Conservation (phyloP, 176 grass and related monocot species). For the Chloris gayana region DNA sequence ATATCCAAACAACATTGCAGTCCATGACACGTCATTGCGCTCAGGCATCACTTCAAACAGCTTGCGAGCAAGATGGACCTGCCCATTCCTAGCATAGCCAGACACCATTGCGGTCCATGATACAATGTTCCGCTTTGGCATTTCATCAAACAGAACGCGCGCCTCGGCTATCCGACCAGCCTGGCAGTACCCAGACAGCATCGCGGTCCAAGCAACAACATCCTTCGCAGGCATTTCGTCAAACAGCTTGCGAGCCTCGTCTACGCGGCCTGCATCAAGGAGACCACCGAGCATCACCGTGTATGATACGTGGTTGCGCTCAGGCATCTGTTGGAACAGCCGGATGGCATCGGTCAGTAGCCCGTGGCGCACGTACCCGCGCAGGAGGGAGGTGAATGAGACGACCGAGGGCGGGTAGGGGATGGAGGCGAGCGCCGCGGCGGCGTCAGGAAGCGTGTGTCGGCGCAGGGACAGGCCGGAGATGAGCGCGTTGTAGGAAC, state of each 20-base stretch:
- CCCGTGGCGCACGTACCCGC: conserved; percentile 65
- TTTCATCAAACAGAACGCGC: conserved; percentile 62
- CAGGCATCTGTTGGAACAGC: conserved; percentile 71
- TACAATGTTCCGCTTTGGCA: conserved; percentile 74
- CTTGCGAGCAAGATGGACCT: conserved; percentile 62
- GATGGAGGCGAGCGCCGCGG: conserved; percentile 60
- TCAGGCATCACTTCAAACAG: conserved; percentile 87
- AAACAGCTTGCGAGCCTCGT: conserved; percentile 61
- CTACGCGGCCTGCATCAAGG: conserved; percentile 47
- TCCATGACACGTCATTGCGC: conserved; percentile 76
- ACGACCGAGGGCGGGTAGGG: conserved; percentile 59
- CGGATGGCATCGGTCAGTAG: conserved; percentile 52
- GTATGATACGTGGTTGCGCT: conserved; percentile 72
- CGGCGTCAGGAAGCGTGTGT: conserved; percentile 50
- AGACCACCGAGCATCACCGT: conserved; percentile 63
- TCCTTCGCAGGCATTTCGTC: conserved; percentile 71
- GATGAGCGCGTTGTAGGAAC: conserved; percentile 70
- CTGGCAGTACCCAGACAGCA: conserved; percentile 68
- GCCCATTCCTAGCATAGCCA: conserved; percentile 51
- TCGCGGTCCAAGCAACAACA: conserved; percentile 60
- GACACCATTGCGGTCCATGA: conserved; percentile 80
- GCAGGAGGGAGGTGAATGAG: conserved; percentile 70
- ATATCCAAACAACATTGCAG: conserved; percentile 66
- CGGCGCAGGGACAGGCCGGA: conserved; percentile 52
- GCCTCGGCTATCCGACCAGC: conserved; percentile 51